A percentile compares a stretch with the other conserved stretches of the same genome.
Conservation (phyloP, 1,284 basidiomycete species). For the Pseudozyma tsukubaensis region DNA sequence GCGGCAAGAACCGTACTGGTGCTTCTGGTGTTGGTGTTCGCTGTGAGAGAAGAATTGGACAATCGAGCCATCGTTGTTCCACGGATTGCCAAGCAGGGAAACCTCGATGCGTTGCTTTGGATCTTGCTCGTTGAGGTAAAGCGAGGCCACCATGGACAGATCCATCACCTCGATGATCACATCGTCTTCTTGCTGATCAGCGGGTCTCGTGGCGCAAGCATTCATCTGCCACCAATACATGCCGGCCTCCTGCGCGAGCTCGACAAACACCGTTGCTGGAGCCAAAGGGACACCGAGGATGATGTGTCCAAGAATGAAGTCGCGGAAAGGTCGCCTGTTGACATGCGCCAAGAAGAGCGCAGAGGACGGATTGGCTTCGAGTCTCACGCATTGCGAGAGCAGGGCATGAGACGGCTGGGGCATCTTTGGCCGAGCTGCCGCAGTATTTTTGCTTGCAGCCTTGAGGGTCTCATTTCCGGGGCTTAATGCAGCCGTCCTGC, state of each 20-base stretch:
- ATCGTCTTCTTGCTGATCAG: conserved; percentile 19
- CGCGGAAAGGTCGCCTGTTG: conserved; percentile 36
- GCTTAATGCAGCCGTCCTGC: neutral
- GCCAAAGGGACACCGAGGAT: conserved; percentile 42
- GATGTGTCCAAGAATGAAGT: conserved; percentile 49
- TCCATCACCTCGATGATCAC: conserved; percentile 44
- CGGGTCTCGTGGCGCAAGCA: neutral
- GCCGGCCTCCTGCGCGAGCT: conserved; percentile 47
- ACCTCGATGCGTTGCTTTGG: conserved; percentile 39
- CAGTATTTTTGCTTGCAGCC: neutral
- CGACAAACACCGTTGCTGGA: conserved; percentile 48
- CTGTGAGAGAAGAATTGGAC: conserved; percentile 48
- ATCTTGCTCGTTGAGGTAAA: conserved; percentile 35
- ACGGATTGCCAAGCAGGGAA: conserved; percentile 34
- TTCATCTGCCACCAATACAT: conserved; percentile 45
- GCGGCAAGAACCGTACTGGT: conserved; percentile 48
- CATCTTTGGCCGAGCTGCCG: neutral
- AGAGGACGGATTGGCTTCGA: conserved; percentile 20
- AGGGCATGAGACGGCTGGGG: conserved; percentile 25
- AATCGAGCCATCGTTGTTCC: conserved; percentile 28
- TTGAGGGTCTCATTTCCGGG: too few species aligned
- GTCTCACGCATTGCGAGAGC: conserved; percentile 27
- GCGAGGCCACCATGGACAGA: conserved; percentile 45
- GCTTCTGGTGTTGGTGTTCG: conserved; percentile 36
- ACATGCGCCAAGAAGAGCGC: conserved; percentile 33